Percentiles rank a stretch among this genome's conserved stretches.
These are phyloP conservation scores for Zoysia japonica DNA, from an alignment of 176 grass and related monocot species.

Conservation along the genomic window DNA sequence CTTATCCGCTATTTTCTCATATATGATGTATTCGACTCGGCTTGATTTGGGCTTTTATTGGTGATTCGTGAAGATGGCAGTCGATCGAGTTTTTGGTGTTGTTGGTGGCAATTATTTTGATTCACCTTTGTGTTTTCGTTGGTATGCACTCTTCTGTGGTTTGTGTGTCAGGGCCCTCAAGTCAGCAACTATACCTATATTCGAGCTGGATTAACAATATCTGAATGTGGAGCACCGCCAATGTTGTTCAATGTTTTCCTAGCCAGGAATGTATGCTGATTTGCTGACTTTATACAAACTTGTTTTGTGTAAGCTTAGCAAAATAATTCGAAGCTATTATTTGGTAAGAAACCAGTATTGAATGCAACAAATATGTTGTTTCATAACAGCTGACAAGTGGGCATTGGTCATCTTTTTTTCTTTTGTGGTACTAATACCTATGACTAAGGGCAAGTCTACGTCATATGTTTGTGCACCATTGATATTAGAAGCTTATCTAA, in stretches of 20 bases:
- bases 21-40: neutral
- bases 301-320: constrained; percentile 6
- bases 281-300: neutral
- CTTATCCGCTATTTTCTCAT: neutral
- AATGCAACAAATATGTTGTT: neutral
- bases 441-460: neutral
- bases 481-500: neutral
- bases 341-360: neutral
- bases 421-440: neutral
- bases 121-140: neutral
- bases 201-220: constrained; percentile 7
- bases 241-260: neutral
- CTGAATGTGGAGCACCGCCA: neutral
- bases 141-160: neutral
- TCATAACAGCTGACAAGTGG: constrained; percentile 7
- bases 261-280: neutral
- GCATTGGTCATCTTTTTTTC: neutral
- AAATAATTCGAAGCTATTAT: neutral
- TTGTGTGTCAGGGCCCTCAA: neutral
- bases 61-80: neutral
- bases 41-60: neutral
- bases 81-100: neutral
- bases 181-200: constrained; percentile 6
- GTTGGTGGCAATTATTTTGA: neutral
- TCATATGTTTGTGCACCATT: neutral